Evolutionary conservation across 192 early-diverging fungal genomes (phyloP), one percentile per base, ranked within the genome.

Genomic region (Backusella liffmaniae): DNA sequence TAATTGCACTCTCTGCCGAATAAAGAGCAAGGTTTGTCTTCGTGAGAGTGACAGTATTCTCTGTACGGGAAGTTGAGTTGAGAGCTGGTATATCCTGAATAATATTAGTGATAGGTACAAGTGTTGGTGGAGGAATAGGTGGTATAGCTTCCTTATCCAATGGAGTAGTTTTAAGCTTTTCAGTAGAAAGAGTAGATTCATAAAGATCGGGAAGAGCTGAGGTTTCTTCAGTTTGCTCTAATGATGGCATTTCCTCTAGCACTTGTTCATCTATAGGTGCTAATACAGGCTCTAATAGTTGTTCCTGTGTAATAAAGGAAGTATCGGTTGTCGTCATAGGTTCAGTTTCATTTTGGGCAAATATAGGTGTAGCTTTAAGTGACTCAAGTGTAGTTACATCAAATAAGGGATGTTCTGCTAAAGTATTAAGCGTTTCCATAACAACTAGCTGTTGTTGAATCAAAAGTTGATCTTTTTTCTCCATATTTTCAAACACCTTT

Each of bases 401-500:
- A 21, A 69, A 69, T 21, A 69, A 41, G 0, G 67, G 67, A 41
- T 69, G 67, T 16, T 69, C 67, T n/a, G 34, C 67, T 69, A 69
- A 37, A 36, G 35, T 10, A 69, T 67, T 67, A 36, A 85, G 44
- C 0, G 59, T 49, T 30, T 34, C 56, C 37, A 83, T 66, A 13
- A 87, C 53, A 12, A 23, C 37, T 12, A 73, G 36, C 30, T 87
- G 82, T 15, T 79, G 71, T 29, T 82, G 77, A 9, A 76, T 72
- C 49, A 87, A 44, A n/a, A 77, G 49, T n/a, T 77, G 69, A 62
- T 86, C 79, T 35, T 85, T 84, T 34, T 66, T 23, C 2, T 77
- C 74, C 70, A 88, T 36, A 9, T 62, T 65, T 12, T 78, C 76
- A 62, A 83, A 78, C 32, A 77, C 82, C 3, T 78, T 75, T 23